Evolutionary conservation across 2,329 filamentous ascomycete genomes (phyloP).

Genomic region (Verticillium albo-atrum): DNA sequence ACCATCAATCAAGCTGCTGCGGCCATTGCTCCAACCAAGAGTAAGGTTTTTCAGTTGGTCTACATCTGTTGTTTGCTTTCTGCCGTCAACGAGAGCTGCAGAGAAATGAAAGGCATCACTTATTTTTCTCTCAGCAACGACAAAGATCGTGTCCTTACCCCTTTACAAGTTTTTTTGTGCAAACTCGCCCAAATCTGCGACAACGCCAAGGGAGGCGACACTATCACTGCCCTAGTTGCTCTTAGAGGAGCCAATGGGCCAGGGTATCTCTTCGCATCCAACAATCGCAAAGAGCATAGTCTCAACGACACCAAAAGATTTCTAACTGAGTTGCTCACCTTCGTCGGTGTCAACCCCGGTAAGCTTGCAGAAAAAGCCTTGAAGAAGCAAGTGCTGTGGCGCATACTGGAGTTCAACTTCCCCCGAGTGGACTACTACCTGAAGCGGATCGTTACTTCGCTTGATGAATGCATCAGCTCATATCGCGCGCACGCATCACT

Average conservation of each 20-base stretch:
- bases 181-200: slow-evolving; percentile 13
- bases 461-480: neutral
- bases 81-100: slow-evolving; percentile 5
- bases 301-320: too few species aligned
- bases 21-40: neutral
- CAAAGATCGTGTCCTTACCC: neutral
- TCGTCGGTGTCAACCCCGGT: slow-evolving; percentile 5
- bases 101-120: neutral
- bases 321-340: too few species aligned
- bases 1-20: neutral
- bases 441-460: neutral
- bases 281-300: neutral
- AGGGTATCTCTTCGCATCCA: slow-evolving; percentile 10
- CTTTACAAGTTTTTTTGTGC: slow-evolving; percentile 5
- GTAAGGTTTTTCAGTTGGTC: neutral
- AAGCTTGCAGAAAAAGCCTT: neutral
- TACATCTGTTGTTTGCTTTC: neutral
- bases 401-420: slow-evolving; percentile 4
- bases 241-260: slow-evolving; percentile 3
- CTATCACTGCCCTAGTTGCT: slow-evolving; percentile 5
- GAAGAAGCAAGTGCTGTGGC: slow-evolving; percentile 9
- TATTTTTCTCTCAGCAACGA: slow-evolving; percentile 9
- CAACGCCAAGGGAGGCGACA: slow-evolving; percentile 4
- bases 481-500: too few species aligned
- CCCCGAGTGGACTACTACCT: slow-evolving; percentile 2